Conservation (phyloP, 352 stramenopile species). For the Halophytophthora polymorphica region DNA sequence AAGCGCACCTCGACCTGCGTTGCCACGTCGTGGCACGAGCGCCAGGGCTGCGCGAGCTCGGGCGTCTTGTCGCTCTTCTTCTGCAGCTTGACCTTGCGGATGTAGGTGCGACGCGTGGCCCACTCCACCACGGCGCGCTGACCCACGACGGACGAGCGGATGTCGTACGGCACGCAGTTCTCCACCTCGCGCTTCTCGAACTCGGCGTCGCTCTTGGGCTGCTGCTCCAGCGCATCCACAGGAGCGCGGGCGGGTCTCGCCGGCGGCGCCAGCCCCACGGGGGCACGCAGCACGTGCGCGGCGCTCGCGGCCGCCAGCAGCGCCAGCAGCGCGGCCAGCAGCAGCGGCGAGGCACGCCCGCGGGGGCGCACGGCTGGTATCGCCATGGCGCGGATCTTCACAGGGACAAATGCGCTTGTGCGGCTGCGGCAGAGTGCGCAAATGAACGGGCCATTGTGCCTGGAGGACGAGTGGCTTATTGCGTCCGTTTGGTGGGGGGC, state of each 20-base stretch:
- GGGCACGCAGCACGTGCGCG: too few species aligned
- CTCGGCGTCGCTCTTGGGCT: conserved; percentile 49
- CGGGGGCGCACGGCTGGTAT: too few species aligned
- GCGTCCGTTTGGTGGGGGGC: too few species aligned
- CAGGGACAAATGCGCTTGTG: too few species aligned
- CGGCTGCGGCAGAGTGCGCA: too few species aligned
- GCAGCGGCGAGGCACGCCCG: too few species aligned
- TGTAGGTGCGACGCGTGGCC: conserved; percentile 69
- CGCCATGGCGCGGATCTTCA: too few species aligned
- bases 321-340: too few species aligned
- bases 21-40: conserved; percentile 63
- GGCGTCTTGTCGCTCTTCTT: conserved; percentile 32
- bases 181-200: conserved; percentile 80
- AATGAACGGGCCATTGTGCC: too few species aligned
- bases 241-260: conserved; percentile 8
- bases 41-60: conserved; percentile 43
- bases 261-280: too few species aligned
- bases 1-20: conserved; percentile 56
- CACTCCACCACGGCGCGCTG: conserved; percentile 60
- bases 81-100: conserved; percentile 53
- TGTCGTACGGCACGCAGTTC: conserved; percentile 83
- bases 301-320: too few species aligned
- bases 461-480: too few species aligned
- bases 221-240: conserved; percentile 23
- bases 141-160: conserved; percentile 64